Conservation (phyloP, 2,329 filamentous ascomycete species). For the Rhynchosporium secalis region DNA sequence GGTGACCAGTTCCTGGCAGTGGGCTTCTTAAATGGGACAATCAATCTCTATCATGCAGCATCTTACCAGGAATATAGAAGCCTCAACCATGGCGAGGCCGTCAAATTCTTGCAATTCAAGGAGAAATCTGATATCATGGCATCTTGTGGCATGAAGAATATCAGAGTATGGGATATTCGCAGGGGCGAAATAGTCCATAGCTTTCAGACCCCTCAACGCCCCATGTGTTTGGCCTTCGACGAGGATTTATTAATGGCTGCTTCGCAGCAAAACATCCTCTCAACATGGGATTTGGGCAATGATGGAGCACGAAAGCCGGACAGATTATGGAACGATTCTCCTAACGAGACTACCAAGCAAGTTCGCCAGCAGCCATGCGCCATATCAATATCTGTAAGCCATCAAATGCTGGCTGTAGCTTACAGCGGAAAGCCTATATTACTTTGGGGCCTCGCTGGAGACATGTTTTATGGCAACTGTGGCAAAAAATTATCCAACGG, state of each 20-base stretch:
- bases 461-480: slow-evolving; percentile 40
- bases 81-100: slow-evolving; percentile 38
- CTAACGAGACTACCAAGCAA: slow-evolving; percentile 16
- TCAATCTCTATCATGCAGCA: slow-evolving; percentile 32
- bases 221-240: slow-evolving; percentile 36
- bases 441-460: slow-evolving; percentile 42
- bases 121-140: slow-evolving; percentile 37
- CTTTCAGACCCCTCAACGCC: slow-evolving; percentile 33
- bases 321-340: slow-evolving; percentile 33
- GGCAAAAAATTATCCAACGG: slow-evolving; percentile 40
- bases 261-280: slow-evolving; percentile 35
- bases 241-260: slow-evolving; percentile 36
- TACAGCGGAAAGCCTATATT: slow-evolving; percentile 40
- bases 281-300: slow-evolving; percentile 36
- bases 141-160: slow-evolving; percentile 37
- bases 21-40: slow-evolving; percentile 29
- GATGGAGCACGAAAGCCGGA: slow-evolving; percentile 22
- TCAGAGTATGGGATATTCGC: slow-evolving; percentile 40
- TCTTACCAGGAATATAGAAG: slow-evolving; percentile 32
- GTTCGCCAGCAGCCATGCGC: slow-evolving; percentile 29
- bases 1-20: slow-evolving; percentile 33
- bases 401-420: slow-evolving; percentile 41
- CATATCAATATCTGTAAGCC: slow-evolving; percentile 36
- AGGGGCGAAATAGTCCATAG: slow-evolving; percentile 30
- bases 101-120: slow-evolving; percentile 40